Conservation (phyloP, 2,329 filamentous ascomycete genomes). For the Aspergillus clavatus region DNA sequence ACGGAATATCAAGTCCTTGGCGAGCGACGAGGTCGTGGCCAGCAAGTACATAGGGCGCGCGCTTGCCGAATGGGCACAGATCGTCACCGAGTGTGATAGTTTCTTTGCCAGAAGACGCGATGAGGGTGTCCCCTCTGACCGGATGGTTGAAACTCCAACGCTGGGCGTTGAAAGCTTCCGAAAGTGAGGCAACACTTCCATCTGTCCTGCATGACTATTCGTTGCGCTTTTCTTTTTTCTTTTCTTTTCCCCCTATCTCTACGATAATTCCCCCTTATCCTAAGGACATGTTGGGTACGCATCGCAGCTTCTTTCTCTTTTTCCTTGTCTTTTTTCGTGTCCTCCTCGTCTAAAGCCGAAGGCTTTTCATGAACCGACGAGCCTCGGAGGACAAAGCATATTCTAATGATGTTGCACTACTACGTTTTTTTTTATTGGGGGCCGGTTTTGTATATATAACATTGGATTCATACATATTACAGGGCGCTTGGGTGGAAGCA, state of each 20-base stretch:
- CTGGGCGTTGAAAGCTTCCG: slow-evolving; percentile 60
- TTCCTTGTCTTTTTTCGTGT: not conserved
- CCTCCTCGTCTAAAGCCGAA: not conserved
- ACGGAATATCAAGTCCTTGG: slow-evolving; percentile 11
- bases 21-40: slow-evolving; percentile 29
- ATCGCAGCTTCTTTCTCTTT: too few relatives aligned
- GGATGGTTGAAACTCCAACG: slow-evolving; percentile 57
- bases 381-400: not conserved
- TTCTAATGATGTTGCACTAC: not conserved
- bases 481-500: not conserved
- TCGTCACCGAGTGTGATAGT: slow-evolving; percentile 58
- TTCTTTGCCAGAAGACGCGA: slow-evolving; percentile 59
- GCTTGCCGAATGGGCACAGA: slow-evolving; percentile 59
- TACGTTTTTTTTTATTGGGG: not conserved
- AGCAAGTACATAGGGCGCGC: slow-evolving; percentile 60
- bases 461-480: not conserved
- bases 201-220: not conserved
- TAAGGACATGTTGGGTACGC: not conserved
- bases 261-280: not conserved
- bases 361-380: not conserved
- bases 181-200: slow-evolving; percentile 26
- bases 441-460: not conserved
- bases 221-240: not conserved
- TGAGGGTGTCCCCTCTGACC: slow-evolving; percentile 56
- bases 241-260: too few relatives aligned